phyloP scores from a whole-genome alignment of 352 stramenopile species.

The Globisporangium splendens region DNA sequence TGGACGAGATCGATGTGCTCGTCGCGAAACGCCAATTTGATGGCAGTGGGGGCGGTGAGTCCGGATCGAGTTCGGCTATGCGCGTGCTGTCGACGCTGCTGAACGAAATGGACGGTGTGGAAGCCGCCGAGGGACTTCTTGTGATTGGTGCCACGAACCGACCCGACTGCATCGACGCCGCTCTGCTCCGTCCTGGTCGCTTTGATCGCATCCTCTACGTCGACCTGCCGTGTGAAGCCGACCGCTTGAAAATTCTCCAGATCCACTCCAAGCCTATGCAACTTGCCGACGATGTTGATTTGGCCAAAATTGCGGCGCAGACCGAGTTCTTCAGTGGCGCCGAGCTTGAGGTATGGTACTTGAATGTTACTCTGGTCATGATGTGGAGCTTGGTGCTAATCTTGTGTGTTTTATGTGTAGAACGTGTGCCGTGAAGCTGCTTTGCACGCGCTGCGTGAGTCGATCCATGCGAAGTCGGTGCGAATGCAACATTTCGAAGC shows the following conservation, averaged over 20 bases:
- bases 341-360: conserved; percentile 62
- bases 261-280: conserved; percentile 74
- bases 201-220: conserved; percentile 97
- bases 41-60: conserved; percentile 25
- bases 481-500: conserved; percentile 57
- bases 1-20: conserved; percentile 88
- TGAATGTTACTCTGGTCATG: background rate
- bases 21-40: conserved; percentile 79
- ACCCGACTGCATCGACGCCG: conserved; percentile 97
- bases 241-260: conserved; percentile 65
- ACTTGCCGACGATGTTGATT: conserved; percentile 59
- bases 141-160: conserved; percentile 98
- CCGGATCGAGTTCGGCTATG: conserved; percentile 60
- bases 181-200: conserved; percentile 93
- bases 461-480: conserved; percentile 49
- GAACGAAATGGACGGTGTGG: conserved; percentile 97
- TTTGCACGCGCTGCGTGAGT: conserved; percentile 66
- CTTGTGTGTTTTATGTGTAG: conserved; percentile 27
- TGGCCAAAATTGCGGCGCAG: conserved; percentile 42
- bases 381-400: background rate
- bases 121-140: conserved; percentile 91
- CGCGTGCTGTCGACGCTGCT: conserved; percentile 97
- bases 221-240: conserved; percentile 68
- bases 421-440: conserved; percentile 86
- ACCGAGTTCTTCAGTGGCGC: conserved; percentile 79